phyloP scores from a whole-genome alignment of 2,329 filamentous ascomycete species.

The Monosporascus sp. region DNA sequence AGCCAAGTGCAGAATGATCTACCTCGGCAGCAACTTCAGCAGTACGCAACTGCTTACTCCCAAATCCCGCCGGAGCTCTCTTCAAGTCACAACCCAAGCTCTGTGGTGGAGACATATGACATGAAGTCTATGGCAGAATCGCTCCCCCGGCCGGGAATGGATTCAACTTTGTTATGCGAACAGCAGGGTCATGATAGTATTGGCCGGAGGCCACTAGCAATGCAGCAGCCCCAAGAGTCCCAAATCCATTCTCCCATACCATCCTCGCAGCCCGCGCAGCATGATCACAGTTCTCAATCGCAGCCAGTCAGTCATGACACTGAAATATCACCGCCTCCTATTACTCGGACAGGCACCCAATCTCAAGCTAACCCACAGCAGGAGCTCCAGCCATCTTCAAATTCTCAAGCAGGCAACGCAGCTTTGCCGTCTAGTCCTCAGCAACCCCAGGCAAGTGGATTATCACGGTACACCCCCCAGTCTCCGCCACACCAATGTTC shows the following conservation, averaged over 20 bases:
- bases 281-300: too few species aligned
- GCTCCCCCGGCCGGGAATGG: neutral
- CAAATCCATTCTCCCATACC: too few species aligned
- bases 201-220: too few species aligned
- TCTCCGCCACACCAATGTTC: neutral
- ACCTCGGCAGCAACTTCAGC: neutral
- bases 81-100: neutral
- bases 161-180: neutral
- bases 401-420: too few species aligned
- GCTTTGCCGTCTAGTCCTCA: neutral
- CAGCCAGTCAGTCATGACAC: too few species aligned
- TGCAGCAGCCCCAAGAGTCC: too few species aligned
- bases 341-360: too few species aligned
- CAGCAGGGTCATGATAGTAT: too few species aligned
- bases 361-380: neutral
- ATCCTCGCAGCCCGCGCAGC: too few species aligned
- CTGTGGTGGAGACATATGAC: neutral
- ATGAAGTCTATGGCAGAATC: constrained; percentile 3
- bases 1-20: neutral
- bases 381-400: neutral
- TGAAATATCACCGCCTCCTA: too few species aligned
- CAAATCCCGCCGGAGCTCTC: neutral
- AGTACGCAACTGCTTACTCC: neutral
- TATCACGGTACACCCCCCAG: neutral
- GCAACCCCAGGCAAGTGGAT: neutral